A percentile compares a stretch with the other conserved stretches of the same genome.
Evolutionary conservation across 805 yeast genomes (phyloP).

Genomic region (Metschnikowia orientalis): DNA sequence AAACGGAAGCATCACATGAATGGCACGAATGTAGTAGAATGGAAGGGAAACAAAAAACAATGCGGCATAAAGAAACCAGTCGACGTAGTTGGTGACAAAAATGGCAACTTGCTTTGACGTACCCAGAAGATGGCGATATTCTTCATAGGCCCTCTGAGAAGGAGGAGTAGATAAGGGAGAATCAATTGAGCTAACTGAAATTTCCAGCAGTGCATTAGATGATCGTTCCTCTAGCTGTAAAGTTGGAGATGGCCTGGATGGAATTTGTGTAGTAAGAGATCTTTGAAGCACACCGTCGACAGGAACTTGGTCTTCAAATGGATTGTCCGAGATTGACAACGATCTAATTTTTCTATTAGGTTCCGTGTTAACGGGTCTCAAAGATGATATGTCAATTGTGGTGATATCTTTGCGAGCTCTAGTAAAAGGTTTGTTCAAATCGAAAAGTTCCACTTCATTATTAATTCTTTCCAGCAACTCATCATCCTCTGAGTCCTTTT

Average conservation of each 20-base stretch:
- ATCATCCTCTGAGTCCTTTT: slow-evolving; percentile 14
- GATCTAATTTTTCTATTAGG: slow-evolving; percentile 4
- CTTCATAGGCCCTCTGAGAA: slow-evolving; percentile 3
- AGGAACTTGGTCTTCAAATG: slow-evolving; percentile 1
- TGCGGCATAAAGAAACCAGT: slow-evolving; percentile 47
- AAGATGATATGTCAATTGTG: slow-evolving; percentile 29
- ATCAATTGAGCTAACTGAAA: too few relatives aligned
- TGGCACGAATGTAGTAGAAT: slow-evolving; percentile 46
- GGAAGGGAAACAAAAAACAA: slow-evolving; percentile 56
- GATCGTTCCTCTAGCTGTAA: slow-evolving; percentile 1
- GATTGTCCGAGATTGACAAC: slow-evolving; percentile 7
- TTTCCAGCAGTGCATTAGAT: slow-evolving; percentile 1
- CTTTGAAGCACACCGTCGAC: neutral
- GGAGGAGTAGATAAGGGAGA: too few relatives aligned
- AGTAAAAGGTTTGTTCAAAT: slow-evolving; percentile 7
- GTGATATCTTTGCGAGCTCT: slow-evolving; percentile 32
- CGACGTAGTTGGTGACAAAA: slow-evolving; percentile 44
- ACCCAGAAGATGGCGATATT: slow-evolving; percentile 6
- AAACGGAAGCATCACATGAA: slow-evolving; percentile 55
- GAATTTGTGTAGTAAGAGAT: slow-evolving; percentile 2
- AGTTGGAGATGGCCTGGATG: slow-evolving; percentile 1
- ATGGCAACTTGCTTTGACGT: slow-evolving; percentile 27
- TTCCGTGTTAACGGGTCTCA: slow-evolving; percentile 5
- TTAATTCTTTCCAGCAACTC: slow-evolving; percentile 5
- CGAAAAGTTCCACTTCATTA: slow-evolving; percentile 12